Conservation (phyloP, 176 grass and related monocot genomes). For the Aegilops umbellulata region DNA sequence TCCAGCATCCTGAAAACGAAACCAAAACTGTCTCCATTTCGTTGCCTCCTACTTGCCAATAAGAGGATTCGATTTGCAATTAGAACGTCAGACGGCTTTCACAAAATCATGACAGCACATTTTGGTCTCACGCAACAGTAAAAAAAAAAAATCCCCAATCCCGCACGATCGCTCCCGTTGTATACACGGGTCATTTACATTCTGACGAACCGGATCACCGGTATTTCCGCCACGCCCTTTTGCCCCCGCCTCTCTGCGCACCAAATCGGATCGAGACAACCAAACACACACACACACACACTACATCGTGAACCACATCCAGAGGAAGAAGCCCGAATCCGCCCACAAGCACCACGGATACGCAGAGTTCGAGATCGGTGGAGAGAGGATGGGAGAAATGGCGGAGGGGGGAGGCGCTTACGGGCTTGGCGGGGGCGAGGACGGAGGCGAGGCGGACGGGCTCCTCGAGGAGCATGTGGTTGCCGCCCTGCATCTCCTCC, state of each 20-base stretch:
- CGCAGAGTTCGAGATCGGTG: not conserved
- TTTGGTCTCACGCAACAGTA: not conserved
- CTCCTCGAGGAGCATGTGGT: constrained; percentile 90
- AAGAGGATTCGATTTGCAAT: not conserved
- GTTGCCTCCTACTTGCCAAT: not conserved
- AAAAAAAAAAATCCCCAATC: not conserved
- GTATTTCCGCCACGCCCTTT: not conserved
- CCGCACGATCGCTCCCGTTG: not conserved
- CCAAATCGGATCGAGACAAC: constrained; percentile 5
- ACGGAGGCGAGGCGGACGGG: constrained; percentile 75
- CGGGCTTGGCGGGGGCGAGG: constrained; percentile 58
- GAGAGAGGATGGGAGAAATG: not conserved
- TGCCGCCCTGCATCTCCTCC: constrained; percentile 60
- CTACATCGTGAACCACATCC: not conserved
- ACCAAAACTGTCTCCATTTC: not conserved
- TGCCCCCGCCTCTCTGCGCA: not conserved
- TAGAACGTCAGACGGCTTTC: not conserved
- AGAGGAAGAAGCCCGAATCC: not conserved
- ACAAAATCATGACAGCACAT: not conserved
- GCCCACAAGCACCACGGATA: not conserved
- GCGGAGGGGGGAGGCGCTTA: constrained; percentile 30
- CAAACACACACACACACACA: not conserved
- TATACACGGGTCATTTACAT: not conserved
- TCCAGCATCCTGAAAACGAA: not conserved
- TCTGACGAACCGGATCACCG: not conserved